A percentile compares a stretch with the other conserved stretches of the same genome.
Evolutionary conservation across 106 monocot genomes (phyloP).

Genomic region (Hemerocallis citrina): DNA sequence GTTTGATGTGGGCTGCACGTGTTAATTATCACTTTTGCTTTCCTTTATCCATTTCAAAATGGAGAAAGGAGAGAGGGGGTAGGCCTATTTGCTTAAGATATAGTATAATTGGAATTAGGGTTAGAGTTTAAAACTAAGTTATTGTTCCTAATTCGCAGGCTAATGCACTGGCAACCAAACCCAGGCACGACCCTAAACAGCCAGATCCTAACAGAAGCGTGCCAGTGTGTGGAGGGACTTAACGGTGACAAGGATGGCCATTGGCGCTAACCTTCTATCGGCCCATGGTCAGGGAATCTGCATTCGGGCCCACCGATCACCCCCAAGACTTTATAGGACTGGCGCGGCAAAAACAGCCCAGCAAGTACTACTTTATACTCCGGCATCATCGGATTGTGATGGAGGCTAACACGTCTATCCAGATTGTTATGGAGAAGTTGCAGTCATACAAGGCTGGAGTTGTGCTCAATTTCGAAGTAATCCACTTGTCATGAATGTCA

Average conservation of each 20-base stretch:
- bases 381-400: slow-evolving; percentile 46
- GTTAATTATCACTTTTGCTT: too few relatives aligned
- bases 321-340: slow-evolving; percentile 66
- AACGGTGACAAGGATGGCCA: slow-evolving; percentile 57
- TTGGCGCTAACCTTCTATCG: slow-evolving; percentile 85
- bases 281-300: slow-evolving; percentile 45
- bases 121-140: slow-evolving; percentile 6
- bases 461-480: slow-evolving; percentile 80
- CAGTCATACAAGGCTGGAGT: slow-evolving; percentile 89
- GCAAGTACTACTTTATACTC: slow-evolving; percentile 65
- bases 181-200: slow-evolving; percentile 68
- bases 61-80: too few relatives aligned
- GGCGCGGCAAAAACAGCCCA: slow-evolving; percentile 58
- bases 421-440: slow-evolving; percentile 85
- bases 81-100: too few relatives aligned
- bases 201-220: slow-evolving; percentile 77
- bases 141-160: slow-evolving; percentile 24
- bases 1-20: too few relatives aligned
- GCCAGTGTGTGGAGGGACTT: slow-evolving; percentile 62
- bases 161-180: slow-evolving; percentile 95
- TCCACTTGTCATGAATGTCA: too few relatives aligned
- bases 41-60: too few relatives aligned
- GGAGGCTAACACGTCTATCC: slow-evolving; percentile 59
- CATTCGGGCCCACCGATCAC: slow-evolving; percentile 12
- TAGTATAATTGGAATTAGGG: too few relatives aligned